phyloP scores from a whole-genome alignment of 179 eudicot species.

The Silene noctiflora region DNA sequence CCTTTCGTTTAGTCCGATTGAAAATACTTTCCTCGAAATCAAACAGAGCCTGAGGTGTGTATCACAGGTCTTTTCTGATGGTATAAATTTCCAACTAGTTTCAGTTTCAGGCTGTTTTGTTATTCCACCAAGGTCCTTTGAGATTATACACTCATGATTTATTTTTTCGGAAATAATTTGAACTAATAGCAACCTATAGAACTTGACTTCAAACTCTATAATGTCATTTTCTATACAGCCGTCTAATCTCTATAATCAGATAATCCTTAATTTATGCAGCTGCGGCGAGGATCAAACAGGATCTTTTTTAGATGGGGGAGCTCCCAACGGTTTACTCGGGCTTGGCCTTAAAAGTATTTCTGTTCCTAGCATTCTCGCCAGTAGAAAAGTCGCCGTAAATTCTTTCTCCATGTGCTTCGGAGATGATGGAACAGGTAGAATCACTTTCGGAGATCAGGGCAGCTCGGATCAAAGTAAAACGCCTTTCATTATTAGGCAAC shows the following conservation, averaged over 20 bases:
- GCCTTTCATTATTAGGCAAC: constrained; percentile 44
- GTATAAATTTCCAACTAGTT: neutral
- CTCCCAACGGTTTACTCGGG: constrained; percentile 94
- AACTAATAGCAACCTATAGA: neutral
- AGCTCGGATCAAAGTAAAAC: constrained; percentile 80
- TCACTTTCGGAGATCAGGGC: constrained; percentile 86
- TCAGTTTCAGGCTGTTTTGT: neutral
- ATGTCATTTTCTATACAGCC: neutral
- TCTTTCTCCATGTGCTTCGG: constrained; percentile 99
- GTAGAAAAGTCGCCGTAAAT: constrained; percentile 62
- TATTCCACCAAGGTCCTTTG: neutral
- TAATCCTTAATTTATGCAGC: constrained; percentile 41
- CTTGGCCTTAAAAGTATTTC: constrained; percentile 76
- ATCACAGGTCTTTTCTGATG: neutral
- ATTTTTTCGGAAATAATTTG: neutral
- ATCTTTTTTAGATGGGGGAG: constrained; percentile 77
- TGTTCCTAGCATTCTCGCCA: constrained; percentile 80
- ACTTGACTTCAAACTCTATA: neutral
- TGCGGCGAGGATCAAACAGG: constrained; percentile 87
- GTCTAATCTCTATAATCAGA: neutral
- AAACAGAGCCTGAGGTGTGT: neutral
- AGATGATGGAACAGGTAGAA: constrained; percentile 61
- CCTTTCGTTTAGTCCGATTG: neutral
- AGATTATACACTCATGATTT: neutral
- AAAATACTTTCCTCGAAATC: neutral